Base-by-base conservation (phyloP, 164 flowering plant genomes). In the Liquidambar formosana region DNA sequence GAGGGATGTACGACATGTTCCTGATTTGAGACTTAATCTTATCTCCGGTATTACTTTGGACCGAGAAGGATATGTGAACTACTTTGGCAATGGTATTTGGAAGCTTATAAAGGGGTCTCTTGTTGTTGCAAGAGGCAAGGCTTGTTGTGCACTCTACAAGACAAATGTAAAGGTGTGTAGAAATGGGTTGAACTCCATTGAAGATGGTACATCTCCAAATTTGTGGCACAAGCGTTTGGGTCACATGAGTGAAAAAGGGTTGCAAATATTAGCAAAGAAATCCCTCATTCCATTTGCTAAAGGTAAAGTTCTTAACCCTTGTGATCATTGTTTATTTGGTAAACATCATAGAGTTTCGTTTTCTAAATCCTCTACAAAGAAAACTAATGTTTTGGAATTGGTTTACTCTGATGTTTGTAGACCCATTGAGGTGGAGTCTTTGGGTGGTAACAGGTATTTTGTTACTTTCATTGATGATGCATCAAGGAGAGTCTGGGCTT, bases 351-450 rank as follows among this genome's bases (percentile, higher is more conserved):
- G 66, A 68, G 64, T 49, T 52, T 60, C 65, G 10, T 60, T 69
- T 14, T 1, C 5, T 3, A 69, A 48, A 13, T 10, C 49, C 49
- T 6, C 38, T 27, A 33, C 4, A 27, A 61, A 22, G 51, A 10
- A n/a, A 56, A 19, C 11, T 5, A 54, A 38, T 0, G 15, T 46
- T 4, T 19, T 67, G 5, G 51, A 67, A 3, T n/a, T 67, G 25
- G 71, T 67, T 11, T n/a, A 67, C n/a, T 67, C 54, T 3, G 64
- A 67, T 67, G 56, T 73, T 49, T 70, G 71, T 61, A 67, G 67
- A 46, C 63, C 61, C n/a, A 61, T 69, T 1, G 33, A 57, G 8
- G 59, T 15, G 0, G 45, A 45, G 15, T 44, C 71, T 0, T 3
- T 27, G 13, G 75, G 71, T 54, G 71, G 68, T 6, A 33, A 33